These are phyloP conservation scores for Phialophora macrospora DNA, from an alignment of 2,329 filamentous ascomycete genomes.

Conservation along the genomic window DNA sequence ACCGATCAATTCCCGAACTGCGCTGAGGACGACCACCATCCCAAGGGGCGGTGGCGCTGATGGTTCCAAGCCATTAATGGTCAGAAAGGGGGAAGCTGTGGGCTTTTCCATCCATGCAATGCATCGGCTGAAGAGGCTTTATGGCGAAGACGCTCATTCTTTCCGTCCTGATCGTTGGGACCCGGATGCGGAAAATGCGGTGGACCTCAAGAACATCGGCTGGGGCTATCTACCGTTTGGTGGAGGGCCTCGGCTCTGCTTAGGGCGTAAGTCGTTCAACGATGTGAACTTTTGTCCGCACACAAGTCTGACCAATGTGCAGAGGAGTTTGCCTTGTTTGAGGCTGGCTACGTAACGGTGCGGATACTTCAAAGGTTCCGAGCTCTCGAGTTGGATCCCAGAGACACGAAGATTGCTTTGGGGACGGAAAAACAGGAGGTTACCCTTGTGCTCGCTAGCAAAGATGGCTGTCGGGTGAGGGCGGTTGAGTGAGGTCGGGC, in stretches of 20 bases:
- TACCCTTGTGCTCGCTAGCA: not conserved
- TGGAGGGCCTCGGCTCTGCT: not conserved
- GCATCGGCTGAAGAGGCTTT: not conserved
- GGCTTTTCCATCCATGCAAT: not conserved
- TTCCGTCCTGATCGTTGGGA: not conserved
- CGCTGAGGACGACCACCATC: not conserved
- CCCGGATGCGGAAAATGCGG: not conserved
- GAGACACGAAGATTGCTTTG: not conserved
- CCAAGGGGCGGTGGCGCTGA: not conserved
- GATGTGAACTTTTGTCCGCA: not conserved
- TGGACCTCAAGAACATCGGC: not conserved
- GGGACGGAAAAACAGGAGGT: not conserved
- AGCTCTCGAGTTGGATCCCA: not conserved
- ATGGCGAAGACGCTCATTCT: not conserved
- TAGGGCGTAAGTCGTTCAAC: not conserved
- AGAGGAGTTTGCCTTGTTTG: constrained; percentile 1
- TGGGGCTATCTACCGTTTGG: not conserved
- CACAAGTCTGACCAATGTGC: not conserved
- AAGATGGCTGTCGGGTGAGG: not conserved
- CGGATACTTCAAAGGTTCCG: not conserved
- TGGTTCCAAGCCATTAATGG: not conserved
- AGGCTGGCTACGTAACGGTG: not conserved
- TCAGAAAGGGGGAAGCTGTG: not conserved
- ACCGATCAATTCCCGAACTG: not conserved
- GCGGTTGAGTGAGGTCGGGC: not conserved